Evolutionary conservation across 177 flowering plant genomes (phyloP).

Genomic region (Vitis hybrid): DNA sequence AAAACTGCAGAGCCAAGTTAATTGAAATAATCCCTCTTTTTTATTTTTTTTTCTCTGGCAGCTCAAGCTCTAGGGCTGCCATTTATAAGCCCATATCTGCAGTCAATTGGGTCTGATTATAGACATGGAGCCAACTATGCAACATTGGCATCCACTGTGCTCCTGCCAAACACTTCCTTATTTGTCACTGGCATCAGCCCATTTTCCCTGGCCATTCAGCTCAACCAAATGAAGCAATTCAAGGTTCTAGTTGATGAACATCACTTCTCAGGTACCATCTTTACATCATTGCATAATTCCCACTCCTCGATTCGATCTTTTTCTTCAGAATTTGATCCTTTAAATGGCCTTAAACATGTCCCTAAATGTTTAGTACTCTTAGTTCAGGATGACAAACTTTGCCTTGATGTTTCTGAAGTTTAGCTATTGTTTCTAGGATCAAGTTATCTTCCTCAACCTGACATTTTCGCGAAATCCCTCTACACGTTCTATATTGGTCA

Average conservation of each 20-base stretch:
- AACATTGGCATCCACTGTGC: slow-evolving; percentile 88
- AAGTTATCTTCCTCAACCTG: slow-evolving; percentile 45
- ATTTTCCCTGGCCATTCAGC: slow-evolving; percentile 78
- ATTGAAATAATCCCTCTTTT: background rate
- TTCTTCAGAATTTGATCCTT: background rate
- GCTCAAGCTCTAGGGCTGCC: slow-evolving; percentile 83
- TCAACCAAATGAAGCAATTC: slow-evolving; percentile 90
- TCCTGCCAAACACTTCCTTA: slow-evolving; percentile 74
- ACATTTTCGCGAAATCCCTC: slow-evolving; percentile 68
- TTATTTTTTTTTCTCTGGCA: slow-evolving; percentile 22
- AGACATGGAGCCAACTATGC: slow-evolving; percentile 88
- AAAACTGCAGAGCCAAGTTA: background rate
- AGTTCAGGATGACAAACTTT: no score
- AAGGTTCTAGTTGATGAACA: slow-evolving; percentile 46
- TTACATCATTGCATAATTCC: background rate
- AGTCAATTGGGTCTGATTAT: slow-evolving; percentile 77
- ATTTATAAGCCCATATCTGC: slow-evolving; percentile 79
- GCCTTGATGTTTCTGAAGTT: no score
- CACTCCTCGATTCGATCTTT: background rate
- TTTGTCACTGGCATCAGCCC: slow-evolving; percentile 87
- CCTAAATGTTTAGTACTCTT: no score
- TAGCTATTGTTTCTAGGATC: slow-evolving; percentile 21
- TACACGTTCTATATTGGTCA: slow-evolving; percentile 92
- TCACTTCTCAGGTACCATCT: slow-evolving; percentile 25
- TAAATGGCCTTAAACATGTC: background rate